Evolutionary conservation across 2,329 filamentous ascomycete genomes (phyloP).

Genomic region (Fusarium sp.): DNA sequence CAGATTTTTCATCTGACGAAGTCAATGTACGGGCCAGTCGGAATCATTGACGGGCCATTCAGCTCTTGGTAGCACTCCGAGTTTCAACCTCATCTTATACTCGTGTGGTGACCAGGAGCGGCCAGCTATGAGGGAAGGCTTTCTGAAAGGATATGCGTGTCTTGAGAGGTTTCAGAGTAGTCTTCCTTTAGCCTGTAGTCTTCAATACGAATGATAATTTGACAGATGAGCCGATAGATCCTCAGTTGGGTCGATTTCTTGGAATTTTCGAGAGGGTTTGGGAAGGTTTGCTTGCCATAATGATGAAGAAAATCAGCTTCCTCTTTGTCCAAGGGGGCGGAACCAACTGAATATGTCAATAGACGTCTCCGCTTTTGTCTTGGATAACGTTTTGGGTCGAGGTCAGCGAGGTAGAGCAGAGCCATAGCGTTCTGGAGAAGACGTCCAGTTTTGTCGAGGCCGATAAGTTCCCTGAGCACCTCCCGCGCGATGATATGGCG

Average conservation of each 20-base stretch:
- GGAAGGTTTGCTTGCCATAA: too few relatives aligned
- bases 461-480: neutral
- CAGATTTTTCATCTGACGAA: neutral
- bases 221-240: neutral
- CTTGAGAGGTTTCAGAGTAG: too few relatives aligned
- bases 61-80: neutral
- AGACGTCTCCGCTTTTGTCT: rapidly evolving
- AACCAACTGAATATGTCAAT: neutral
- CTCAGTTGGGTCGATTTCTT: neutral
- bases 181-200: neutral
- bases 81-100: neutral
- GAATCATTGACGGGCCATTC: neutral
- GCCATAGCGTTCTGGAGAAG: neutral
- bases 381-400: too few relatives aligned
- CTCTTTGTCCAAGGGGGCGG: neutral
- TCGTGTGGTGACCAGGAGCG: neutral
- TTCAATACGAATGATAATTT: neutral
- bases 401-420: neutral
- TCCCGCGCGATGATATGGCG: neutral
- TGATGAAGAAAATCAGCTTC: rapidly evolving
- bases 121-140: too few relatives aligned
- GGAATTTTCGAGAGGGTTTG: neutral
- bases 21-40: neutral
- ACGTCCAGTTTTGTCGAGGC: neutral
- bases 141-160: neutral